phyloP scores from a whole-genome alignment of 1,284 basidiomycete genomes.

The Filobasidium uniguttulatum region DNA sequence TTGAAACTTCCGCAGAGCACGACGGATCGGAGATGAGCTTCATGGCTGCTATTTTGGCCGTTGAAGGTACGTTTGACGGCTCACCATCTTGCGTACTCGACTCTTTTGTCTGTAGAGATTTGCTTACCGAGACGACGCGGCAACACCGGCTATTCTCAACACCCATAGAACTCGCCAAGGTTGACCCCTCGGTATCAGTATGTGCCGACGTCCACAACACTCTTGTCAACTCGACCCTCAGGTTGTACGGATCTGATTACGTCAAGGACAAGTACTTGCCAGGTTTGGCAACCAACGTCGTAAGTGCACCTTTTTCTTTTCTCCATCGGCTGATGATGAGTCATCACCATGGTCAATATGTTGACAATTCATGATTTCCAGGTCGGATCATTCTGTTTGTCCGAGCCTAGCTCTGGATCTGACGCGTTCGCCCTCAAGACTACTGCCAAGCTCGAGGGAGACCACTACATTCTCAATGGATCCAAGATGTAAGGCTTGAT shows the following conservation, averaged over 20 bases:
- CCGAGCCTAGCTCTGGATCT: constrained; percentile 82
- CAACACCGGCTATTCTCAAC: background rate
- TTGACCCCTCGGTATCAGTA: constrained; percentile 93
- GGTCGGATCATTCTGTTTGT: constrained; percentile 93
- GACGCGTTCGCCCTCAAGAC: constrained; percentile 97
- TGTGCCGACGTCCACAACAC: constrained; percentile 98
- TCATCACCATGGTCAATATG: background rate
- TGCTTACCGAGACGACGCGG: too few species aligned
- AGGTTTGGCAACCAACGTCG: constrained; percentile 62
- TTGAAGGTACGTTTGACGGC: constrained; percentile 46
- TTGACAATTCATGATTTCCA: constrained; percentile 27
- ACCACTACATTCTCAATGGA: constrained; percentile 70
- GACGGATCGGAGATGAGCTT: constrained; percentile 86
- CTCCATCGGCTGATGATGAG: background rate
- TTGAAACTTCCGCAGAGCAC: constrained; percentile 74
- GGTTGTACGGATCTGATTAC: constrained; percentile 70
- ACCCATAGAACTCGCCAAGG: constrained; percentile 65
- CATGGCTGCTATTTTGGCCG: constrained; percentile 87
- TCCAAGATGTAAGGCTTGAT: constrained; percentile 63
- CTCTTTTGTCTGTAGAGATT: background rate
- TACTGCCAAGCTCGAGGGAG: constrained; percentile 66
- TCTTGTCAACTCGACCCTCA: constrained; percentile 86
- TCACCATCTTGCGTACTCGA: background rate
- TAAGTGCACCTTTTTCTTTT: constrained; percentile 29
- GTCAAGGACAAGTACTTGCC: constrained; percentile 86